phyloP scores from a whole-genome alignment of 768 basidiomycete genomes.

The Serpula lacrymans region DNA sequence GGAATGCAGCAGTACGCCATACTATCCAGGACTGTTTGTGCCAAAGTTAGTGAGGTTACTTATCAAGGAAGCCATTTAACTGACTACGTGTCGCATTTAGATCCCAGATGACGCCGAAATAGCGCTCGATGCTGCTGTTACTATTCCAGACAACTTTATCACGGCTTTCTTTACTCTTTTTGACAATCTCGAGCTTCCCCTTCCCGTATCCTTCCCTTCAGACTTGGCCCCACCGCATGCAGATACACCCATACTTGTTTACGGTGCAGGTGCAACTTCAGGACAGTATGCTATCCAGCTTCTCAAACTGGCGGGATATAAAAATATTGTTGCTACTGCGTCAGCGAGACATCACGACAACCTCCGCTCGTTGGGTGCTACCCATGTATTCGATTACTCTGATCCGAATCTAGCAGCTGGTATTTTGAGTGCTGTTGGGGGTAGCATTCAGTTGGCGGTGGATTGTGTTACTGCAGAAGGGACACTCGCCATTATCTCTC shows the following conservation, averaged over 20 bases:
- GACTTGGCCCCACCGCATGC: conserved; percentile 25
- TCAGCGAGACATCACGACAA: conserved; percentile 36
- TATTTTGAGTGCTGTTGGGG: conserved; percentile 30
- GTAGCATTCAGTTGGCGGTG: conserved; percentile 28
- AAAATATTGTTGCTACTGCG: conserved; percentile 39
- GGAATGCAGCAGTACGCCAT: conserved; percentile 37
- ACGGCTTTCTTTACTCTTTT: conserved; percentile 40
- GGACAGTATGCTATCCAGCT: conserved; percentile 39
- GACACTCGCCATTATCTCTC: conserved; percentile 34
- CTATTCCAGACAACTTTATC: conserved; percentile 42
- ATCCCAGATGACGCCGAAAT: conserved; percentile 40
- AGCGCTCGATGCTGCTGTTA: conserved; percentile 35
- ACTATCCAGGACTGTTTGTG: conserved; percentile 24
- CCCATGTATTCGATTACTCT: conserved; percentile 38
- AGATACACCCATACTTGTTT: conserved; percentile 37
- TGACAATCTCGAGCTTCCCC: conserved; percentile 33
- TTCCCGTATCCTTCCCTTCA: conserved; percentile 30
- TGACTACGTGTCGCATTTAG: conserved; percentile 17
- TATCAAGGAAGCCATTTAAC: neutral
- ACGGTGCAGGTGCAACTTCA: conserved; percentile 41
- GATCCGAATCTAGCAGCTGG: conserved; percentile 33
- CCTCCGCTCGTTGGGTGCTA: conserved; percentile 39
- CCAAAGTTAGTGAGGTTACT: conserved; percentile 32
- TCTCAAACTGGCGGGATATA: conserved; percentile 42
- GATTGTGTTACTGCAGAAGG: conserved; percentile 37